Percentiles rank a stretch among this genome's conserved stretches.
Evolutionary conservation across 257 asterid genomes (phyloP).

Genomic region (Coffea eugenioides): DNA sequence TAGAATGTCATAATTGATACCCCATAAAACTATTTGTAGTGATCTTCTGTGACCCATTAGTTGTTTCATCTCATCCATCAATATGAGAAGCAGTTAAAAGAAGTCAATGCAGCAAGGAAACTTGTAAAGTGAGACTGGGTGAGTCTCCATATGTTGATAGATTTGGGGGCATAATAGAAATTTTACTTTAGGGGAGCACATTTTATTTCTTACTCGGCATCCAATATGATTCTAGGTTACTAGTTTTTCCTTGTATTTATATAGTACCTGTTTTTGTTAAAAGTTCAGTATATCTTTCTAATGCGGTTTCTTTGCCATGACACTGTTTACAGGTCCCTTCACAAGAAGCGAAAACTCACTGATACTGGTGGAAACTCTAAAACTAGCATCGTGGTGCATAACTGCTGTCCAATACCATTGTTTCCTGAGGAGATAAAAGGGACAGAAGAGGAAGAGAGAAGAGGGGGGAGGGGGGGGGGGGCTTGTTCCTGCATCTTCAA

Average conservation of each 20-base stretch:
- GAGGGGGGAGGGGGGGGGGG: too few relatives aligned
- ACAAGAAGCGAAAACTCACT: neutral
- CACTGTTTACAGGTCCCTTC: neutral
- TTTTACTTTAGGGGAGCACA: neutral
- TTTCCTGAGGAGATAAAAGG: too few relatives aligned
- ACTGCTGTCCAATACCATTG: neutral
- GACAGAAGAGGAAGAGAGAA: too few relatives aligned
- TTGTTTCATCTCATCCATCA: too few relatives aligned
- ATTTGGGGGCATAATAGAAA: too few relatives aligned
- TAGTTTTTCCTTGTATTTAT: neutral
- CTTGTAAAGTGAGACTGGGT: neutral
- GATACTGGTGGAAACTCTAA: neutral
- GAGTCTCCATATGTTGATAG: neutral
- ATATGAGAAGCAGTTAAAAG: too few relatives aligned
- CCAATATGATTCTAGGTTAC: neutral
- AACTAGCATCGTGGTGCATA: neutral
- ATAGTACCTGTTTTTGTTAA: neutral
- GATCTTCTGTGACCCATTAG: neutral
- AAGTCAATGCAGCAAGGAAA: neutral
- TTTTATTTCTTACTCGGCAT: neutral
- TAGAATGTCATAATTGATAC: neutral
- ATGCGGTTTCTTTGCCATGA: neutral
- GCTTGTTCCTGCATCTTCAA: neutral
- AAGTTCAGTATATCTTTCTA: neutral
- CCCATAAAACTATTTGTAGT: neutral